A percentile compares a stretch with the other conserved stretches of the same genome.
These are phyloP conservation scores for Syzygium syzygioides DNA, from an alignment of 441 rosid species.

Conservation along the genomic window DNA sequence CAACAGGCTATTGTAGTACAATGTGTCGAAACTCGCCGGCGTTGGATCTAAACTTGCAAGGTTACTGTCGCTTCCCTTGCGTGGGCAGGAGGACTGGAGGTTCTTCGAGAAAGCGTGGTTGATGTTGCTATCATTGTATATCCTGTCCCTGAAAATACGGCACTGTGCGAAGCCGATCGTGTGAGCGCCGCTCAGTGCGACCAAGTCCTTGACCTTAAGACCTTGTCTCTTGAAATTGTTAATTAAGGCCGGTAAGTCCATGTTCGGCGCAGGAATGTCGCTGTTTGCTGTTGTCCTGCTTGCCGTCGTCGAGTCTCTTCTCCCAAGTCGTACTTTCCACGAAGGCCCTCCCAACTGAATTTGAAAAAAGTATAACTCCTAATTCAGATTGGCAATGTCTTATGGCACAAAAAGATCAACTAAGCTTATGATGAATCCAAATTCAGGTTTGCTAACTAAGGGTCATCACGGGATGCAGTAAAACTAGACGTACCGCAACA, in stretches of 20 bases:
- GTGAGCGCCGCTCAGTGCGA: constrained; percentile 28
- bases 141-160: constrained; percentile 11
- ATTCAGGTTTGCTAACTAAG: neutral
- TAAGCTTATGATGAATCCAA: neutral
- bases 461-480: neutral
- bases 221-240: constrained; percentile 17
- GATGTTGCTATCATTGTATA: constrained; percentile 21
- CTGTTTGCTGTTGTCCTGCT: neutral
- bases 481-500: neutral
- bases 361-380: neutral
- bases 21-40: constrained; percentile 4
- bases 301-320: neutral
- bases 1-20: constrained; percentile 21
- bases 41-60: constrained; percentile 12
- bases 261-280: neutral
- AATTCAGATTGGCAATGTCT: neutral
- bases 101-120: constrained; percentile 3
- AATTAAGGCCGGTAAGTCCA: neutral
- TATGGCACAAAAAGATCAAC: neutral
- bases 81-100: constrained; percentile 8
- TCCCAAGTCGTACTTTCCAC: neutral
- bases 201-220: constrained; percentile 17
- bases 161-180: constrained; percentile 24
- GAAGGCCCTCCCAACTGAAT: neutral
- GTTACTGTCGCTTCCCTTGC: neutral